Base-by-base conservation (phyloP, 1,139 yeast genomes). In the Yamadazyma dushanensis region DNA sequence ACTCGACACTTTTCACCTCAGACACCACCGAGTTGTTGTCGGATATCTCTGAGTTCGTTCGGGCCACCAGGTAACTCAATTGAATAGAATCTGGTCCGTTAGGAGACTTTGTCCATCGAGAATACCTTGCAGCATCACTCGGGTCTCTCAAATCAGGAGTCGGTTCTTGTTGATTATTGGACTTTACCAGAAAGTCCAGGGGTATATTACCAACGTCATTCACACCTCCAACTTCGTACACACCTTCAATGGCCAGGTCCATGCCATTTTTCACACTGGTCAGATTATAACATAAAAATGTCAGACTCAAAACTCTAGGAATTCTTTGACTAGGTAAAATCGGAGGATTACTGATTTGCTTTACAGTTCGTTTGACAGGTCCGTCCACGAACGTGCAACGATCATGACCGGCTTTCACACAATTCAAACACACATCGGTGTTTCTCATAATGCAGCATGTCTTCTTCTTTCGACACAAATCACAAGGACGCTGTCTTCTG, bases 381-480 rank as follows among this genome's bases (percentile, higher is more conserved):
- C 58, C 54, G 19, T 54, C 53, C 30, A 51, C 29, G 35, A 57
- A 55, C 2, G 58, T 55, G 38, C 60, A 57, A 13, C 38, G 35
- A 17, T 54, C 51, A 25, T 47, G 44, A 40, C 54, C 54, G 36
- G 51, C 50, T 38, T 51, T 56, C 13, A 44, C 40, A 33, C 61
- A 57, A 13, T 51, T 47, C 32, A 53, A 43, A 34, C 61, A 56
- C 16, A 57, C 54, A 16, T 49, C 43, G 37, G 47, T 47, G 13
- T 46, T 47, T 21, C 50, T 49, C 36, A 56, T 54, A 19, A 56
- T 54, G 39, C 61, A 56, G 41, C 61, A 55, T 2, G 59, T 53
- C 35, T 56, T 56, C n/a, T 60, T 39, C 33, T 49, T 49, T 27
- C 61, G 45, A 41, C 61, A 56, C 33, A 56, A 53, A 31, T 56